phyloP scores from a whole-genome alignment of 2,329 filamentous ascomycete species.

The Calonectria hongkongensis region DNA sequence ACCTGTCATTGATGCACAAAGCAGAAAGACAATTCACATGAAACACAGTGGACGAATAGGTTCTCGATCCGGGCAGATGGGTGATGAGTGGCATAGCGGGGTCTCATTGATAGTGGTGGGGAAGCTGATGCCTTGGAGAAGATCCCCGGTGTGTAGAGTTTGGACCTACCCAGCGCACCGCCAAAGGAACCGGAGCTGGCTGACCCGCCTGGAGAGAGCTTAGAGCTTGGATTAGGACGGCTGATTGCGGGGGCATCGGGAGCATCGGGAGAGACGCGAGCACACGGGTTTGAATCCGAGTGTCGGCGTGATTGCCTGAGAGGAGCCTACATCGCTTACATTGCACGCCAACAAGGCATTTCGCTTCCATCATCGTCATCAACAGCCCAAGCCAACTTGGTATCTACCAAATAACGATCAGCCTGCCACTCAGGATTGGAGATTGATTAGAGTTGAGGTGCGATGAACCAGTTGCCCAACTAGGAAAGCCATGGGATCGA shows the following conservation, averaged over 20 bases:
- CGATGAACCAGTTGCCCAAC: conserved; percentile 7
- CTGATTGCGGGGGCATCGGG: neutral
- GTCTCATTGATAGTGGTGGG: neutral
- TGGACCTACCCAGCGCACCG: neutral
- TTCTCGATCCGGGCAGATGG: conserved; percentile 23
- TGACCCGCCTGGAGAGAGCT: neutral
- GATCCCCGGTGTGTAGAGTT: neutral
- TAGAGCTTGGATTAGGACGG: neutral
- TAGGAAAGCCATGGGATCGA: neutral
- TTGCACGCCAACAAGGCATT: neutral
- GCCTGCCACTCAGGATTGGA: conserved; percentile 2
- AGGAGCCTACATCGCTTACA: neutral
- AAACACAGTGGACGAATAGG: conserved; percentile 6
- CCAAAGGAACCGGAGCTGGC: neutral
- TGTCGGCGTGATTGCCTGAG: neutral
- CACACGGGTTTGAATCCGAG: neutral
- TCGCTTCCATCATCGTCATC: neutral
- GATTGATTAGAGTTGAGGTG: neutral
- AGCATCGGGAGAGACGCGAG: neutral
- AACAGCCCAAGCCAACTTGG: neutral
- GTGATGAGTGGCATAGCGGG: neutral
- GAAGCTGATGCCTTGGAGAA: neutral
- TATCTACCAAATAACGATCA: neutral
- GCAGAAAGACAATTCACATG: neutral
- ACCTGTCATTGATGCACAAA: conserved; percentile 13